Evolutionary conservation across 2,329 filamentous ascomycete genomes (phyloP).

Genomic region (Verticillium dahliae): DNA sequence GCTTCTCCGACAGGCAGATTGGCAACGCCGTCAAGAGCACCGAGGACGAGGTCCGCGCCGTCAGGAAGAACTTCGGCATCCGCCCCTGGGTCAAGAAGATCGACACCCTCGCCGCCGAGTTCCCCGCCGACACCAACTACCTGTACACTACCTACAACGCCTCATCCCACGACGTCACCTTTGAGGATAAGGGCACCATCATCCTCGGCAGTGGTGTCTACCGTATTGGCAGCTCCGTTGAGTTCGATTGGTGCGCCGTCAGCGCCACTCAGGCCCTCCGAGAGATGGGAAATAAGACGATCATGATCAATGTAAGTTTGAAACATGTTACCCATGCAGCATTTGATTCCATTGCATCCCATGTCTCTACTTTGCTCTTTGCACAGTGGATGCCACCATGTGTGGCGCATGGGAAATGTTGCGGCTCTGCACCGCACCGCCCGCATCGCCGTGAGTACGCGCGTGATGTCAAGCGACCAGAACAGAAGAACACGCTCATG

Average conservation of each 20-base stretch:
- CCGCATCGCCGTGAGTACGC: too few relatives aligned
- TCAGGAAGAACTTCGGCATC: slow-evolving; percentile 80
- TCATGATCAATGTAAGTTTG: slow-evolving; percentile 79
- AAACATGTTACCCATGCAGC: too few relatives aligned
- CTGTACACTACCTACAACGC: slow-evolving; percentile 98
- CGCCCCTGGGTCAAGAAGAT: slow-evolving; percentile 97
- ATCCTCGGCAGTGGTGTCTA: slow-evolving; percentile 94
- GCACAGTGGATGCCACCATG: too few relatives aligned
- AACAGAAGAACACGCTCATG: too few relatives aligned
- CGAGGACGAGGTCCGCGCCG: slow-evolving; percentile 84
- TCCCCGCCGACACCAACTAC: slow-evolving; percentile 92
- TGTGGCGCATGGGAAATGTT: too few relatives aligned
- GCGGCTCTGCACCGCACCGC: too few relatives aligned
- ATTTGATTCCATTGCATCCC: too few relatives aligned
- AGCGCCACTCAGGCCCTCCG: slow-evolving; percentile 79
- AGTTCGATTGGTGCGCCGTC: slow-evolving; percentile 98
- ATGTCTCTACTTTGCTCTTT: too few relatives aligned
- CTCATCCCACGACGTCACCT: slow-evolving; percentile 84
- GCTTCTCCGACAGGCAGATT: slow-evolving; percentile 96
- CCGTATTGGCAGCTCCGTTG: slow-evolving; percentile 93
- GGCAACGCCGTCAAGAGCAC: slow-evolving; percentile 75
- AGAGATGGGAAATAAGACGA: slow-evolving; percentile 88
- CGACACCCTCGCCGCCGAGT: slow-evolving; percentile 93
- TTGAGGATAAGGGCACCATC: slow-evolving; percentile 85
- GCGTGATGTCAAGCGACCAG: too few relatives aligned